These are phyloP conservation scores for Lactuca sativa DNA, from an alignment of 129 eudicot species.

Conservation along the genomic window DNA sequence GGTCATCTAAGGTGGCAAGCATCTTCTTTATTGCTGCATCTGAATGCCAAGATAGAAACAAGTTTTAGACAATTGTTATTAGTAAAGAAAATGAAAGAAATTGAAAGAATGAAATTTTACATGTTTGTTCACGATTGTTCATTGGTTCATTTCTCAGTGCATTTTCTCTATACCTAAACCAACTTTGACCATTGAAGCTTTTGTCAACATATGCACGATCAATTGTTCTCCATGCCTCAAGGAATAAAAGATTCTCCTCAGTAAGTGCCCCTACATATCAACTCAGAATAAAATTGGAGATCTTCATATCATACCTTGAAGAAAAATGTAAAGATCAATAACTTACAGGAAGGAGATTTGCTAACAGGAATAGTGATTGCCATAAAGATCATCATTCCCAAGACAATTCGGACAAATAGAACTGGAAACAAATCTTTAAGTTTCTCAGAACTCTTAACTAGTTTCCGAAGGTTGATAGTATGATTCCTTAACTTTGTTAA, in stretches of 20 bases:
- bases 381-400: slow-evolving; percentile 75
- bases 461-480: slow-evolving; percentile 29
- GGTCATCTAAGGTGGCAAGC: slow-evolving; percentile 92
- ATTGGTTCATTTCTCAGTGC: slow-evolving; percentile 93
- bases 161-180: slow-evolving; percentile 98
- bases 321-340: background rate
- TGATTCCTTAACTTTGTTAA: slow-evolving; percentile 40
- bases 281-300: background rate
- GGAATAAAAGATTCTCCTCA: slow-evolving; percentile 87
- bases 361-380: slow-evolving; percentile 57
- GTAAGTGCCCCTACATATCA: slow-evolving; percentile 68
- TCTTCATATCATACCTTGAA: background rate
- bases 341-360: slow-evolving; percentile 80
- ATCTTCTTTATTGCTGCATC: slow-evolving; percentile 93
- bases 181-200: slow-evolving; percentile 93
- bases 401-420: slow-evolving; percentile 41
- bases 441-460: slow-evolving; percentile 36
- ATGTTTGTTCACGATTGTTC: slow-evolving; percentile 92
- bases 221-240: slow-evolving; percentile 97
- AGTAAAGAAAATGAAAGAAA: background rate
- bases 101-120: slow-evolving; percentile 37
- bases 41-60: slow-evolving; percentile 22
- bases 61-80: slow-evolving; percentile 9
- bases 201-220: slow-evolving; percentile 98
- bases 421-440: slow-evolving; percentile 37